phyloP scores from a whole-genome alignment of 805 yeast species.

The Kodamaea laetipori region DNA sequence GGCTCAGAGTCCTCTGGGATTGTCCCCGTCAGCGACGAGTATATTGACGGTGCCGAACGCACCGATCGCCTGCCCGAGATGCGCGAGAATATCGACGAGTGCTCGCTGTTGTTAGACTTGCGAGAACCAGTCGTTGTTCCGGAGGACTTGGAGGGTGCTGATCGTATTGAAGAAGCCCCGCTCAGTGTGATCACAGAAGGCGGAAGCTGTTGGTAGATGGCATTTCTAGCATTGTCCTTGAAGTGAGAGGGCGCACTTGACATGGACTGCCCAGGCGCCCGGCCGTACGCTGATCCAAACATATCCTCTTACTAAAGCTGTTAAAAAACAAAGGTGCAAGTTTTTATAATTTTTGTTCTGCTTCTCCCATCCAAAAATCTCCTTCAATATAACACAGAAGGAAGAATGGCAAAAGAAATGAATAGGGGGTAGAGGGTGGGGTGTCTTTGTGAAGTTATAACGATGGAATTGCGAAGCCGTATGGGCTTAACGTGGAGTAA shows the following conservation, averaged over 20 bases:
- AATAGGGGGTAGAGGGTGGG: too few relatives aligned
- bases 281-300: conserved; percentile 13
- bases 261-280: conserved; percentile 9
- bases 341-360: not conserved
- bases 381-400: too few relatives aligned
- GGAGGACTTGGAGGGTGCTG: conserved; percentile 36
- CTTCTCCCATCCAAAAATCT: not conserved
- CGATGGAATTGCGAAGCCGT: too few relatives aligned
- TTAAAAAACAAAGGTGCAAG: not conserved
- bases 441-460: too few relatives aligned
- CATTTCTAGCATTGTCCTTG: conserved; percentile 45
- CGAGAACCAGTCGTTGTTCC: not conserved
- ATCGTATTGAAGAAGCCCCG: conserved; percentile 38
- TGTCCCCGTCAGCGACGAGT: conserved; percentile 44
- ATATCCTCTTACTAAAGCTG: too few relatives aligned
- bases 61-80: conserved; percentile 33
- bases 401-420: too few relatives aligned
- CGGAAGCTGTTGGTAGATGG: conserved; percentile 45
- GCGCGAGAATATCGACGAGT: conserved; percentile 37
- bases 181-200: conserved; percentile 26
- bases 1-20: conserved; percentile 49
- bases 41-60: conserved; percentile 46
- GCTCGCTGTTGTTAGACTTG: not conserved
- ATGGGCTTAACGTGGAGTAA: too few relatives aligned
- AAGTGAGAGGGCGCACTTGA: conserved; percentile 39